phyloP scores from a whole-genome alignment of 2,329 filamentous ascomycete genomes.

The Ceratocystis cacaofunesta region DNA sequence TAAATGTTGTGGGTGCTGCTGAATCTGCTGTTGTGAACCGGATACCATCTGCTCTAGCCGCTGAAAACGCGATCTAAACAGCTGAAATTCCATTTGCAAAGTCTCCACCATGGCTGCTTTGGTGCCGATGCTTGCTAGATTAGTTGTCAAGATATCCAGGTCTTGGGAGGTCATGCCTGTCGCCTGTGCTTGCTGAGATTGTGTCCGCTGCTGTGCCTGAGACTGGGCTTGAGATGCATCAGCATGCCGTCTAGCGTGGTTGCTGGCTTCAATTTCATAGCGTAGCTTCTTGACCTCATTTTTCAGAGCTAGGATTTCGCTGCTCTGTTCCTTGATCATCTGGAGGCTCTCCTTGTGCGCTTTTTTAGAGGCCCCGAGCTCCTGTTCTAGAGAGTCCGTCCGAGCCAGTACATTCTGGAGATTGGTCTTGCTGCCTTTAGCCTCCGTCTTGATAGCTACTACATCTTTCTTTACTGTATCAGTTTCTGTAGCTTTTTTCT shows the following conservation, averaged over 20 bases:
- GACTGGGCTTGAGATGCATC: slow-evolving; percentile 22
- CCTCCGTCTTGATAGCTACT: background rate
- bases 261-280: slow-evolving; percentile 20
- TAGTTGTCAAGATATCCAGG: slow-evolving; percentile 28
- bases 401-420: background rate
- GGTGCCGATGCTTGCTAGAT: slow-evolving; percentile 27
- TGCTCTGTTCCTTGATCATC: slow-evolving; percentile 20
- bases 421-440: background rate
- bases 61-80: slow-evolving; percentile 27
- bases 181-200: slow-evolving; percentile 10
- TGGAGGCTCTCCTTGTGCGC: slow-evolving; percentile 20
- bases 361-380: slow-evolving; percentile 20
- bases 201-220: slow-evolving; percentile 15
- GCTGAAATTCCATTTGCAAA: slow-evolving; percentile 30
- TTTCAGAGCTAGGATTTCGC: slow-evolving; percentile 19
- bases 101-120: slow-evolving; percentile 28
- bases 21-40: background rate
- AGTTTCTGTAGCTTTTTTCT: background rate
- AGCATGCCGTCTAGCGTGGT: slow-evolving; percentile 23
- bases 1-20: background rate
- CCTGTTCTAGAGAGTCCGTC: slow-evolving; percentile 16
- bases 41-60: slow-evolving; percentile 22
- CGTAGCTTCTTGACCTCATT: slow-evolving; percentile 18
- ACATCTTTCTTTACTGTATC: background rate
- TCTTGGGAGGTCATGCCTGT: slow-evolving; percentile 21